Evolutionary conservation across 2,329 filamentous ascomycete genomes (phyloP).

Genomic region (Ophiocordyceps camponoti-leonardi): DNA sequence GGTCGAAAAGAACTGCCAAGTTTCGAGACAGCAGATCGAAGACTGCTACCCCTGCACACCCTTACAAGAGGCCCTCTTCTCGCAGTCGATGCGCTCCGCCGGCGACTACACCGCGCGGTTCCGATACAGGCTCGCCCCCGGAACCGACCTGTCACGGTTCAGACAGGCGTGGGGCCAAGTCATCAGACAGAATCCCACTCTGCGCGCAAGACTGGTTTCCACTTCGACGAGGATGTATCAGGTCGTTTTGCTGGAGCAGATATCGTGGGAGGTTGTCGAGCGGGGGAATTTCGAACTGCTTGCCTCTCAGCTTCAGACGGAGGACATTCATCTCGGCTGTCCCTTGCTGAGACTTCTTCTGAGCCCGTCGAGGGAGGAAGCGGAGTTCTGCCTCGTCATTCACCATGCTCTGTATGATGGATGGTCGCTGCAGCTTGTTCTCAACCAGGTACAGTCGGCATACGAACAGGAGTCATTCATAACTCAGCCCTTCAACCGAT

Average conservation of each 20-base stretch:
- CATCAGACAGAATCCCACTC: slow-evolving; percentile 16
- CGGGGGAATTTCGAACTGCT: neutral
- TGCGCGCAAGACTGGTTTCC: slow-evolving; percentile 25
- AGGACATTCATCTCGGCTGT: slow-evolving; percentile 18
- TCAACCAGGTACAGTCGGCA: slow-evolving; percentile 22
- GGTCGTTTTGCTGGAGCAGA: slow-evolving; percentile 12
- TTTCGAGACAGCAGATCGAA: slow-evolving; percentile 12
- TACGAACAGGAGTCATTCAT: slow-evolving; percentile 8
- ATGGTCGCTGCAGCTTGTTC: slow-evolving; percentile 28
- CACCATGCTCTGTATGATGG: slow-evolving; percentile 36
- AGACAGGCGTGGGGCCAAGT: slow-evolving; percentile 20
- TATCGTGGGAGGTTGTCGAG: slow-evolving; percentile 13
- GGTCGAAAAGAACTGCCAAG: neutral
- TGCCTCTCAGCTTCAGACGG: slow-evolving; percentile 3
- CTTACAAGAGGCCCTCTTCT: slow-evolving; percentile 31
- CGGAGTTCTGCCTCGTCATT: slow-evolving; percentile 17
- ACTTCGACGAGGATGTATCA: slow-evolving; percentile 19
- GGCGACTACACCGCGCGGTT: slow-evolving; percentile 28
- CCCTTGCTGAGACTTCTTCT: slow-evolving; percentile 23
- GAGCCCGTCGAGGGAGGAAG: neutral
- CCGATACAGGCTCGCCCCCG: slow-evolving; percentile 17
- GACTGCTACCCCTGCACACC: slow-evolving; percentile 10
- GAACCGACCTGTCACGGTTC: slow-evolving; percentile 11
- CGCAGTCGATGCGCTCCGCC: slow-evolving; percentile 23
- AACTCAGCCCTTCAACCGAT: neutral